phyloP scores from a whole-genome alignment of 1,284 basidiomycete genomes.

The Rhodotorula sp. region DNA sequence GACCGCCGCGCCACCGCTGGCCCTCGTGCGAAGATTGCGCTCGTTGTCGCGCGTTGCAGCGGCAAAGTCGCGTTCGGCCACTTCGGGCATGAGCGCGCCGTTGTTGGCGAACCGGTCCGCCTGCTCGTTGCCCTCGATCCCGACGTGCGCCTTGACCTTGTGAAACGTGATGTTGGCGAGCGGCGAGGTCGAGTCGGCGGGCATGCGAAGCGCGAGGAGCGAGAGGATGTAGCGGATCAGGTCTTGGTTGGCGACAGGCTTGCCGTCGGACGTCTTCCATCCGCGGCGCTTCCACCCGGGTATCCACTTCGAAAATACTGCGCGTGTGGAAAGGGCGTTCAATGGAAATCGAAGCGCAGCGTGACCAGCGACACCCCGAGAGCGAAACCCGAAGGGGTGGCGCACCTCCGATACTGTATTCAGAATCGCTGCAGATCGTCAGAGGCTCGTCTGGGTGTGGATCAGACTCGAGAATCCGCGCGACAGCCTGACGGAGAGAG shows the following conservation, averaged over 20 bases:
- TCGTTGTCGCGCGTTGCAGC: slow-evolving; percentile 22
- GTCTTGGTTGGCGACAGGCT: slow-evolving; percentile 64
- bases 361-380: neutral
- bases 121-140: slow-evolving; percentile 71
- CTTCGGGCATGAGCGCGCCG: slow-evolving; percentile 55
- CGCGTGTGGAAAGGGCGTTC: neutral
- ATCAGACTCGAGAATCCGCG: slow-evolving; percentile 67
- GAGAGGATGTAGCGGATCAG: slow-evolving; percentile 66
- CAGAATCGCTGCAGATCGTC: slow-evolving; percentile 72
- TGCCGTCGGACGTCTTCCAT: slow-evolving; percentile 58
- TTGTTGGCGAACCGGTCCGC: slow-evolving; percentile 69
- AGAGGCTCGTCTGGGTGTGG: slow-evolving; percentile 60
- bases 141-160: slow-evolving; percentile 71
- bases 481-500: slow-evolving; percentile 62
- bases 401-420: slow-evolving; percentile 70
- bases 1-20: neutral
- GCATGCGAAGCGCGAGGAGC: slow-evolving; percentile 58
- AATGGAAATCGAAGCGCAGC: neutral
- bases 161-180: slow-evolving; percentile 57
- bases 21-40: slow-evolving; percentile 4
- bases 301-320: slow-evolving; percentile 69
- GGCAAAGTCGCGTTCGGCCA: slow-evolving; percentile 59
- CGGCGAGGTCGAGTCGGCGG: neutral
- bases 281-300: slow-evolving; percentile 59
- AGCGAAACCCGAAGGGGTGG: neutral